Percentiles rank a stretch among this genome's conserved stretches.
phyloP scores from a whole-genome alignment of 2,329 filamentous ascomycete genomes.

The Leptographium lundbergii region DNA sequence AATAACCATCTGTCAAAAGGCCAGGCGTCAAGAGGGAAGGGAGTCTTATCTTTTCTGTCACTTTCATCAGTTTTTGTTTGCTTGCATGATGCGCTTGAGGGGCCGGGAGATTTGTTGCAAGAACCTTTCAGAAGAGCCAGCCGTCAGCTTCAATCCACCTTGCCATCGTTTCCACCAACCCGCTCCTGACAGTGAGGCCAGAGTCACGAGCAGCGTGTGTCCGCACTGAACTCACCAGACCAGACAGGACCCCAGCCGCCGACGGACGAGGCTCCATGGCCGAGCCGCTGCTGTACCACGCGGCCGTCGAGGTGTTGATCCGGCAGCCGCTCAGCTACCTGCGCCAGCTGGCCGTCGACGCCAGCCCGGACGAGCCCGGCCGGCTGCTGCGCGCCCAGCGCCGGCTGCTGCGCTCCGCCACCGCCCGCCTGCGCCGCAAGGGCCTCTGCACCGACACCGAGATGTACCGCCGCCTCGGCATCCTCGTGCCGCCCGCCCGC shows the following conservation, averaged over 20 bases:
- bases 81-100: not conserved
- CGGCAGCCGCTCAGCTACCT: not conserved
- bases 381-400: conserved; percentile 3
- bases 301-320: conserved; percentile 3
- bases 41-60: not conserved
- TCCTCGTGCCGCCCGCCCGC: conserved; percentile 5
- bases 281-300: not conserved
- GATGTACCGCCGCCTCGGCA: conserved; percentile 9
- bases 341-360: conserved; percentile 3
- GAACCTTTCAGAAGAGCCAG: not conserved
- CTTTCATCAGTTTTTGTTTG: not conserved
- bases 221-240: not conserved
- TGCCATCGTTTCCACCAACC: not conserved
- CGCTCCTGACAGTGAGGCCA: not conserved
- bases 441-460: conserved; percentile 7
- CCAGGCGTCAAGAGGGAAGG: conserved; percentile 1
- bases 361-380: not conserved
- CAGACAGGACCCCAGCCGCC: too few relatives aligned
- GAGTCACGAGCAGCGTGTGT: not conserved
- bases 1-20: not conserved
- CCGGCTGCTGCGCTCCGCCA: conserved; percentile 1
- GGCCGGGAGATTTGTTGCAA: not conserved
- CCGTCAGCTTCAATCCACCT: not conserved
- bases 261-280: not conserved
- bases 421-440: conserved; percentile 4